A percentile compares a stretch with the other conserved stretches of the same genome.
Evolutionary conservation across 2,329 filamentous ascomycete species (phyloP).

Genomic region (Fusarium tjaetaba): DNA sequence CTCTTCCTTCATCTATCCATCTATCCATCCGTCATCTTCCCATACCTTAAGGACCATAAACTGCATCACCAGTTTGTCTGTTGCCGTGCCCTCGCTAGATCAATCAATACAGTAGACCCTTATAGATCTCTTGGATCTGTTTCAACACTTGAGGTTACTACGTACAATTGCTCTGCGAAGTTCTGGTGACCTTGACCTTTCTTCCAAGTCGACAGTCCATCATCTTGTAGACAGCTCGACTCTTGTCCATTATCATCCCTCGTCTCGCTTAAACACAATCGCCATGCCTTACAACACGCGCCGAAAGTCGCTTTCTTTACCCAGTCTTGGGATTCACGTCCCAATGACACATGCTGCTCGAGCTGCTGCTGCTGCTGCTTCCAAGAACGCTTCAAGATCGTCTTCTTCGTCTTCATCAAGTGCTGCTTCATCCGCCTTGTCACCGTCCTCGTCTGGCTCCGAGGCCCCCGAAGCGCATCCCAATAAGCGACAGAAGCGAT

Average conservation of each 20-base stretch:
- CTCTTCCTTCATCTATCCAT: slow-evolving; percentile 9
- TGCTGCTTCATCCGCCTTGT: slow-evolving; percentile 45
- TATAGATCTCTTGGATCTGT: slow-evolving; percentile 30
- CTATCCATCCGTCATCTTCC: background rate
- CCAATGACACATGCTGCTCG: slow-evolving; percentile 72
- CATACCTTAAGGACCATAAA: slow-evolving; percentile 3
- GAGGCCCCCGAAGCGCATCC: slow-evolving; percentile 52
- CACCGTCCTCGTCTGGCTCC: slow-evolving; percentile 46
- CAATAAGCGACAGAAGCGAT: slow-evolving; percentile 80
- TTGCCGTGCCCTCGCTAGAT: slow-evolving; percentile 26
- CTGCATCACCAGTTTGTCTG: slow-evolving; percentile 1
- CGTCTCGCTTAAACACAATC: slow-evolving; percentile 20
- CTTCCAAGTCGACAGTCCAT: slow-evolving; percentile 29
- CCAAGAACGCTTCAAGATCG: slow-evolving; percentile 49
- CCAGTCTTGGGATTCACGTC: slow-evolving; percentile 91
- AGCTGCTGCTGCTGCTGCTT: slow-evolving; percentile 62
- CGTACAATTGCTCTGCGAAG: slow-evolving; percentile 31
- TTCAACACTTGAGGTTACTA: slow-evolving; percentile 25
- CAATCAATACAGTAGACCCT: slow-evolving; percentile 21
- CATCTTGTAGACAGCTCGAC: slow-evolving; percentile 26
- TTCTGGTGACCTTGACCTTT: slow-evolving; percentile 25
- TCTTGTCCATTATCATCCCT: slow-evolving; percentile 5
- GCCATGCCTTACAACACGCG: slow-evolving; percentile 95
- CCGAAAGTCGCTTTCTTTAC: slow-evolving; percentile 92
- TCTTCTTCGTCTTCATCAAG: slow-evolving; percentile 41